phyloP scores from a whole-genome alignment of 2,329 filamentous ascomycete species.

The Diaporthe eres region DNA sequence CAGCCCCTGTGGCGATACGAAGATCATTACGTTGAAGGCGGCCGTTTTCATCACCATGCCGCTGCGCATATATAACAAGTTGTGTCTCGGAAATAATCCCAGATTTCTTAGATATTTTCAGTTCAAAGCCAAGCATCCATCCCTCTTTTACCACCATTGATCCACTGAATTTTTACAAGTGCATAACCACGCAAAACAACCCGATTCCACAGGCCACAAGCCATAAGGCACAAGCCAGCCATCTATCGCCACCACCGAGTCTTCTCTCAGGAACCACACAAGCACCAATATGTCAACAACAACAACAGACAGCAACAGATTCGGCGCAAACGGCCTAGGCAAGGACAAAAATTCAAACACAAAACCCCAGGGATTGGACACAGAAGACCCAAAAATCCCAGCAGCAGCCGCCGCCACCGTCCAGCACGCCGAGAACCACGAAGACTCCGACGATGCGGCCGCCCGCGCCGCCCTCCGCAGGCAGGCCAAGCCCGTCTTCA shows the following conservation, averaged over 20 bases:
- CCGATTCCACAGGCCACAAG: background rate
- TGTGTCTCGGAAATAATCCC: background rate
- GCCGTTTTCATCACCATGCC: background rate
- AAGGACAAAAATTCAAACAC: background rate
- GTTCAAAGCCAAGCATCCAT: background rate
- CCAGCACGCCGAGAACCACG: slow-evolving; percentile 30
- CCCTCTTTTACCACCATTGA: background rate
- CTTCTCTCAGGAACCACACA: background rate
- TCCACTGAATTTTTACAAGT: background rate
- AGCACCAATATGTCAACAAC: background rate
- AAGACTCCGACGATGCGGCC: background rate
- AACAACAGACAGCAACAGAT: background rate
- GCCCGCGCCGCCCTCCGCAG: slow-evolving; percentile 8
- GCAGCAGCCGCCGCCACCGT: background rate
- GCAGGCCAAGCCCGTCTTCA: slow-evolving; percentile 36
- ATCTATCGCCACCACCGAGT: background rate
- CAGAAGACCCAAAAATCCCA: background rate
- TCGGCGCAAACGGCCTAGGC: background rate
- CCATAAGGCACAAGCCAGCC: background rate
- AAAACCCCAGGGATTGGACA: background rate
- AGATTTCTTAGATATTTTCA: background rate
- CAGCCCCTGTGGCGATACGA: slow-evolving; percentile 25
- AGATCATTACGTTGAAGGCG: slow-evolving; percentile 22
- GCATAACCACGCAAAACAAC: background rate
- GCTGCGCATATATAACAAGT: background rate